A percentile compares a stretch with the other conserved stretches of the same genome.
Conservation (phyloP, 495 filamentous ascomycete genomes). For the Trichoderma parareesei region DNA sequence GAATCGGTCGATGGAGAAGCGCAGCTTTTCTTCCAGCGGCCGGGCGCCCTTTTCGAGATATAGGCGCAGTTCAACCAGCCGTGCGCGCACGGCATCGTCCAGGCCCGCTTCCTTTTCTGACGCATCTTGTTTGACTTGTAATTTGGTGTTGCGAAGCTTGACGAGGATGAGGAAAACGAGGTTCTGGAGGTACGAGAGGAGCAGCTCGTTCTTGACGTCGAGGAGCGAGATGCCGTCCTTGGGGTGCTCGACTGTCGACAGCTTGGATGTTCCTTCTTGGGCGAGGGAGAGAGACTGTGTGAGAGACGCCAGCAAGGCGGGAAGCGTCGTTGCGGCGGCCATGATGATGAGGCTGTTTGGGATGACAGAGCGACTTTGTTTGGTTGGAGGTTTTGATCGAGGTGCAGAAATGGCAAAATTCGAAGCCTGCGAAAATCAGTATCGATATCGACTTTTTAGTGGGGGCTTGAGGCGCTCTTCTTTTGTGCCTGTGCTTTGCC, state of each 20-base stretch:
- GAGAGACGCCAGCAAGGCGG: conserved; percentile 54
- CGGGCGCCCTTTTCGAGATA: conserved; percentile 87
- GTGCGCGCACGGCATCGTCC: conserved; percentile 55
- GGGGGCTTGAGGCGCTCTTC: neutral
- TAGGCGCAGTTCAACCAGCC: conserved; percentile 74
- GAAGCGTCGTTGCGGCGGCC: conserved; percentile 42
- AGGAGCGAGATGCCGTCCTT: conserved; percentile 88
- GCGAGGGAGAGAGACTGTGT: conserved; percentile 55
- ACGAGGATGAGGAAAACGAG: conserved; percentile 81
- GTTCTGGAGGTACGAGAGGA: conserved; percentile 93
- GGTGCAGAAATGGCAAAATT: conserved; percentile 5
- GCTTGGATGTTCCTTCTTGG: conserved; percentile 51
- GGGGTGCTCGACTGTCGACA: conserved; percentile 49
- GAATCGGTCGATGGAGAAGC: conserved; percentile 86
- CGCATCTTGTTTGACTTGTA: conserved; percentile 22
- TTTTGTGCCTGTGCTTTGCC: conserved; percentile 1
- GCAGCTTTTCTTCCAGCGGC: conserved; percentile 76
- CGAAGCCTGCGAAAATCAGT: neutral
- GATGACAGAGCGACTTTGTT: neutral
- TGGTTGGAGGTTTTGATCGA: neutral
- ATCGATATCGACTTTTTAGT: conserved; percentile 12
- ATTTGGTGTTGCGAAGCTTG: conserved; percentile 59
- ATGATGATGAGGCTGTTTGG: conserved; percentile 21
- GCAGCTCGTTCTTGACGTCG: conserved; percentile 87
- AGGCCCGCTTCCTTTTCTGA: conserved; percentile 4